Conservation (phyloP, 441 rosid genomes). For the Gossypium schwendimanii region DNA sequence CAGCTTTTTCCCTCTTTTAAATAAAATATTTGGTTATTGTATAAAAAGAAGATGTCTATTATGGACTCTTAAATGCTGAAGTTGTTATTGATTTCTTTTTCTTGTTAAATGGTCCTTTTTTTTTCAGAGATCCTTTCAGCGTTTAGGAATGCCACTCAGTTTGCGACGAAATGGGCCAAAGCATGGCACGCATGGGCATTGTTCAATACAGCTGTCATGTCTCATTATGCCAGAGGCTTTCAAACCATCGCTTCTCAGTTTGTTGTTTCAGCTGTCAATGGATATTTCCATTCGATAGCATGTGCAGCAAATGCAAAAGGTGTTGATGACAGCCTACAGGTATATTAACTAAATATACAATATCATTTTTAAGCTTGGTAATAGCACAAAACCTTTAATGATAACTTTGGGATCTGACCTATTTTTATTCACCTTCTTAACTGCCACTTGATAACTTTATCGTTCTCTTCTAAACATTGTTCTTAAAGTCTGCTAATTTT, state of each 20-base stretch:
- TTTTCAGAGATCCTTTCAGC: conserved; percentile 72
- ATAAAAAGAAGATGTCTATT: not conserved
- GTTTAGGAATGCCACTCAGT: conserved; percentile 73
- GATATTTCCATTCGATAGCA: conserved; percentile 96
- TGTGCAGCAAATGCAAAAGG: conserved; percentile 96
- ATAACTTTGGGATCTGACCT: not conserved
- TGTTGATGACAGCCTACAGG: conserved; percentile 98
- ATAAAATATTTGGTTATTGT: not conserved
- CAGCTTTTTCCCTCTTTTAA: not conserved
- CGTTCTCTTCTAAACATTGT: not conserved
- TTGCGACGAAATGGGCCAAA: conserved; percentile 84
- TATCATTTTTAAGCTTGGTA: not conserved
- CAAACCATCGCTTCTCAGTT: conserved; percentile 61
- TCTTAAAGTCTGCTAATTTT: conserved; percentile 14
- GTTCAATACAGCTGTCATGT: conserved; percentile 97
- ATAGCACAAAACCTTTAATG: not conserved
- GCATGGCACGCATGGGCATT: conserved; percentile 99
- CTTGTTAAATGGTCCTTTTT: conserved; percentile 10
- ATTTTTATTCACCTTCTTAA: not conserved
- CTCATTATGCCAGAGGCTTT: conserved; percentile 79
- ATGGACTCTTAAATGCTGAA: conserved; percentile 4
- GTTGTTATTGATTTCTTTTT: conserved; percentile 13
- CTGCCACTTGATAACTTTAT: not conserved
- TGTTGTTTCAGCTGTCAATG: conserved; percentile 93
- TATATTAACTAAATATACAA: conserved; percentile 17